Evolutionary conservation across 345 rosid genomes (phyloP).

Genomic region (Heritiera fomes): DNA sequence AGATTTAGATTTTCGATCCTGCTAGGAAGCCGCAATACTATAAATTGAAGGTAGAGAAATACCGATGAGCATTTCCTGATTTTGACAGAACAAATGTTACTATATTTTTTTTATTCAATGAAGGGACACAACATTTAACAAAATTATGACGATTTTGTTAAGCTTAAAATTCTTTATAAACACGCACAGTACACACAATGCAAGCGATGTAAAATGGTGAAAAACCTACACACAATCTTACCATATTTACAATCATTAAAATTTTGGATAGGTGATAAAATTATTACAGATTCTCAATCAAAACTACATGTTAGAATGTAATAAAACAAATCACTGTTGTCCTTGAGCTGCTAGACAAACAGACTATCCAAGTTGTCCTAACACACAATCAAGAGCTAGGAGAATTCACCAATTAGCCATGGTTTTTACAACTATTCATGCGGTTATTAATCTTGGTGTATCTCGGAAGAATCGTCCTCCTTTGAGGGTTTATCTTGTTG

Average conservation of each 20-base stretch:
- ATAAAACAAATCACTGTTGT: neutral
- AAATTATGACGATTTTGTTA: too few species aligned
- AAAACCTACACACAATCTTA: neutral
- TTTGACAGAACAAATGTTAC: neutral
- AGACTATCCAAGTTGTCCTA: neutral
- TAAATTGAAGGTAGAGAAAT: neutral
- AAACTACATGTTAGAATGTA: neutral
- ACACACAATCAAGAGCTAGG: neutral
- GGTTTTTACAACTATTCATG: neutral
- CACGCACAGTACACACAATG: too few species aligned
- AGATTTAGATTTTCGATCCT: too few species aligned
- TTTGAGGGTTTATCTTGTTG: slow-evolving; percentile 29
- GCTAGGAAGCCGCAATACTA: neutral
- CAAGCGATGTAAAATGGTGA: too few species aligned
- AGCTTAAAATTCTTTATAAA: too few species aligned
- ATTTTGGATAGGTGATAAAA: neutral
- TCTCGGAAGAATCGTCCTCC: slow-evolving; percentile 6
- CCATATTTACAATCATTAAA: neutral
- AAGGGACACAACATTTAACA: too few species aligned
- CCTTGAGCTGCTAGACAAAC: neutral
- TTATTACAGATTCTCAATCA: neutral
- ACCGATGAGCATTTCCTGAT: neutral
- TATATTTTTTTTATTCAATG: neutral
- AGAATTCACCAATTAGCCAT: neutral
- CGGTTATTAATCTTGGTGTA: neutral